A percentile compares a stretch with the other conserved stretches of the same genome.
These are phyloP conservation scores for Lepidium aucheri DNA, from an alignment of 345 rosid species.

Conservation along the genomic window DNA sequence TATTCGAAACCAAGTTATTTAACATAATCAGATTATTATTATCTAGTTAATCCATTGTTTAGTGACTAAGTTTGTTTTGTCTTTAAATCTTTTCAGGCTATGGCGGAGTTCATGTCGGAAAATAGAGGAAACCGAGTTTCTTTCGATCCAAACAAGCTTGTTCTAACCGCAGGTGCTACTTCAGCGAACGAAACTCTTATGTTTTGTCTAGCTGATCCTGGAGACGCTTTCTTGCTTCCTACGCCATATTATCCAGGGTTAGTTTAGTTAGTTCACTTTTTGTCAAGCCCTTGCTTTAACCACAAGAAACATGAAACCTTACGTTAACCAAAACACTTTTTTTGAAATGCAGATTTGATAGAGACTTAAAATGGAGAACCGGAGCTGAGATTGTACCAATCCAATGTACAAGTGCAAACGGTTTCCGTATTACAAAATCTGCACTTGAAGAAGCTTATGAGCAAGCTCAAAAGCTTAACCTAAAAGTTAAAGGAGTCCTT, in stretches of 20 bases:
- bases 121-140: slow-evolving; percentile 66
- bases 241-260: slow-evolving; percentile 87
- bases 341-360: slow-evolving; percentile 43
- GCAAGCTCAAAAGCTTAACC: slow-evolving; percentile 42
- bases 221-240: slow-evolving; percentile 76
- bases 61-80: background rate
- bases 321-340: slow-evolving; percentile 10
- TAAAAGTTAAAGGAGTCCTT: slow-evolving; percentile 65
- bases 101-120: slow-evolving; percentile 68
- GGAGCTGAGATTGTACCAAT: slow-evolving; percentile 55
- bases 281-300: slow-evolving; percentile 7
- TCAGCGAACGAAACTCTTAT: slow-evolving; percentile 70
- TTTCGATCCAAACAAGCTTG: slow-evolving; percentile 47
- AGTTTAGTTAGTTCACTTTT: slow-evolving; percentile 33
- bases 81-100: slow-evolving; percentile 31
- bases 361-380: slow-evolving; percentile 66
- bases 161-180: slow-evolving; percentile 78
- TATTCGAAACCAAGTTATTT: background rate
- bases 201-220: slow-evolving; percentile 59
- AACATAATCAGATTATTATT: background rate
- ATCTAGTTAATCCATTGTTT: background rate
- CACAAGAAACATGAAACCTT: slow-evolving; percentile 20
- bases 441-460: slow-evolving; percentile 60
- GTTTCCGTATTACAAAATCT: slow-evolving; percentile 42
- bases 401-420: slow-evolving; percentile 43